These are phyloP conservation scores for Pichia occidentalis DNA, from an alignment of 805 yeast species.

Conservation along the genomic window DNA sequence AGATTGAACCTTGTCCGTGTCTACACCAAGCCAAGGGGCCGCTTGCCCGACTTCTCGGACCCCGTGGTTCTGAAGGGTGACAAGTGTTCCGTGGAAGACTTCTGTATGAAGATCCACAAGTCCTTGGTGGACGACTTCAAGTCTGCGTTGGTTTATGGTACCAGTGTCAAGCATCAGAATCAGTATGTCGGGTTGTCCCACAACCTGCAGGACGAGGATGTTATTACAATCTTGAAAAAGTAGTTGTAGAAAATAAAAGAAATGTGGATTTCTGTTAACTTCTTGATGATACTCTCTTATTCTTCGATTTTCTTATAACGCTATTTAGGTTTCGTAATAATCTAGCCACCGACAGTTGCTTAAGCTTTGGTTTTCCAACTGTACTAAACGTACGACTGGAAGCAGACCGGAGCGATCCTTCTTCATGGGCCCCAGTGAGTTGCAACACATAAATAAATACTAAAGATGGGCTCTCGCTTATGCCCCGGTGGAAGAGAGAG, in stretches of 20 bases:
- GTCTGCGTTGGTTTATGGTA: slow-evolving; percentile 88
- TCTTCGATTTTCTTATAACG: too few relatives aligned
- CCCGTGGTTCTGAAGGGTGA: slow-evolving; percentile 88
- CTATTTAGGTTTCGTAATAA: too few relatives aligned
- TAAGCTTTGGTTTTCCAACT: too few relatives aligned
- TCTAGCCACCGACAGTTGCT: too few relatives aligned
- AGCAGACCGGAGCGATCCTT: too few relatives aligned
- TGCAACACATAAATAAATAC: too few relatives aligned
- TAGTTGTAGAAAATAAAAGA: too few relatives aligned
- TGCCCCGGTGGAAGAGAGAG: too few relatives aligned
- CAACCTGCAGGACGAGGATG: slow-evolving; percentile 89
- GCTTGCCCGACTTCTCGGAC: slow-evolving; percentile 85
- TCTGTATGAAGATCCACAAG: slow-evolving; percentile 95
- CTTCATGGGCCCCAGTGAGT: too few relatives aligned
- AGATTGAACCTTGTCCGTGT: slow-evolving; percentile 86
- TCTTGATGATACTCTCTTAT: neutral
- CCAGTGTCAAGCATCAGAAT: slow-evolving; percentile 95
- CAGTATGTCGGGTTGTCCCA: slow-evolving; percentile 90
- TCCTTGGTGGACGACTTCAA: slow-evolving; percentile 89
- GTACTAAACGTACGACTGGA: too few relatives aligned
- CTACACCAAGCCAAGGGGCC: slow-evolving; percentile 95
- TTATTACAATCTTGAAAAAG: slow-evolving; percentile 86
- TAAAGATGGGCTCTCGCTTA: too few relatives aligned
- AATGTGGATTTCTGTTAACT: slow-evolving; percentile 18
- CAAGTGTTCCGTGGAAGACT: slow-evolving; percentile 84